Percentiles rank a stretch among this genome's conserved stretches.
Evolutionary conservation across 352 stramenopile genomes (phyloP).

Genomic region (Nothophytophthora sp.): DNA sequence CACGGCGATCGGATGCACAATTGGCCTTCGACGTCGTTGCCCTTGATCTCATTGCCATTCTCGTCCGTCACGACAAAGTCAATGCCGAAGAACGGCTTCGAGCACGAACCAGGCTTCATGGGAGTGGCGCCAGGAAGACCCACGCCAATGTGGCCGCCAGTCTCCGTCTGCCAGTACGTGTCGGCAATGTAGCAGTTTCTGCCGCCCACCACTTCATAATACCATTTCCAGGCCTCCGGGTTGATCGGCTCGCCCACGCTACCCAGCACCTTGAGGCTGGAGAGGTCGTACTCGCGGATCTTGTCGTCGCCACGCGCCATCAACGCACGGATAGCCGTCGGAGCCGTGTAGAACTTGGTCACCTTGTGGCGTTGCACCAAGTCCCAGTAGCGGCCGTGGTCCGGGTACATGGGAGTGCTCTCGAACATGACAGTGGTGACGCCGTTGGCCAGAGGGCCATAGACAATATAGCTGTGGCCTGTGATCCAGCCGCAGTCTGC

Average conservation of each 20-base stretch:
- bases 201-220: slow-evolving; percentile 91
- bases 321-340: slow-evolving; percentile 96
- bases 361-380: slow-evolving; percentile 97
- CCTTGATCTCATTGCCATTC: slow-evolving; percentile 87
- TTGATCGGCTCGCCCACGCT: slow-evolving; percentile 99
- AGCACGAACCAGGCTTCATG: slow-evolving; percentile 92
- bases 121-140: slow-evolving; percentile 90
- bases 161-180: slow-evolving; percentile 99
- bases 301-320: slow-evolving; percentile 94
- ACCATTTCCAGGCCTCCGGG: slow-evolving; percentile 96
- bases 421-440: slow-evolving; percentile 98
- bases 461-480: slow-evolving; percentile 97
- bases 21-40: slow-evolving; percentile 90
- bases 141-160: slow-evolving; percentile 93
- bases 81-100: slow-evolving; percentile 97
- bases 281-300: slow-evolving; percentile 66
- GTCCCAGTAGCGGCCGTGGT: slow-evolving; percentile 96
- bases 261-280: slow-evolving; percentile 93
- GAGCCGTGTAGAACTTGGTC: slow-evolving; percentile 93
- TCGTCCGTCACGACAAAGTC: slow-evolving; percentile 85
- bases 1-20: slow-evolving; percentile 95
- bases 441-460: slow-evolving; percentile 96
- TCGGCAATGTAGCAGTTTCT: slow-evolving; percentile 92
- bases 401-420: slow-evolving; percentile 95
- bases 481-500: slow-evolving; percentile 97